phyloP scores from a whole-genome alignment of 2,329 filamentous ascomycete species.

The Pseudopyrenochaeta lycopersici region DNA sequence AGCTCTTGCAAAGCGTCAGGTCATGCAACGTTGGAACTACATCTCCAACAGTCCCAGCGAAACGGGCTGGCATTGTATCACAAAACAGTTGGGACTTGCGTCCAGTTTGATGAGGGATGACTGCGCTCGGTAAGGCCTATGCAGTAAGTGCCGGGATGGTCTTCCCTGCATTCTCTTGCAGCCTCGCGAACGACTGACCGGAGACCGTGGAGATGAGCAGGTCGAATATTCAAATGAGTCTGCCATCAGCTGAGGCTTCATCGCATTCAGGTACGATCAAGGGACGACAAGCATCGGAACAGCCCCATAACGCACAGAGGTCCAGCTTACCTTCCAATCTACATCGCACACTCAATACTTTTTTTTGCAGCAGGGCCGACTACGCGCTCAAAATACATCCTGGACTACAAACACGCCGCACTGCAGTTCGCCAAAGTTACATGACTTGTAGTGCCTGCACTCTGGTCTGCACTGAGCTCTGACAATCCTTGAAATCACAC shows the following conservation, averaged over 20 bases:
- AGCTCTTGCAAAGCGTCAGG: not conserved
- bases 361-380: not conserved
- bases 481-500: conserved; percentile 7
- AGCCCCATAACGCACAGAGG: not conserved
- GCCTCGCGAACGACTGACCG: conserved; percentile 15
- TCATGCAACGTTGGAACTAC: not conserved
- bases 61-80: not conserved
- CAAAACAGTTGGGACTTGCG: not conserved
- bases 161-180: conserved; percentile 20
- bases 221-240: not conserved
- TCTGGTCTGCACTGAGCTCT: not conserved
- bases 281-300: not conserved
- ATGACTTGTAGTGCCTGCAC: not conserved
- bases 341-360: not conserved
- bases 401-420: not conserved
- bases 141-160: conserved; percentile 7
- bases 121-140: conserved; percentile 4
- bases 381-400: not conserved
- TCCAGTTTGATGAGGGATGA: conserved; percentile 1
- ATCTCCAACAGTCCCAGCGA: not conserved
- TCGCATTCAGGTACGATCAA: conserved; percentile 1
- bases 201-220: not conserved
- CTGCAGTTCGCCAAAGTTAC: not conserved
- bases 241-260: conserved; percentile 2
- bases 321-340: conserved; percentile 9